Evolutionary conservation across 1,139 yeast genomes (phyloP), one percentile per base, ranked within the genome.

Genomic region (Protomyces pachydermus): DNA sequence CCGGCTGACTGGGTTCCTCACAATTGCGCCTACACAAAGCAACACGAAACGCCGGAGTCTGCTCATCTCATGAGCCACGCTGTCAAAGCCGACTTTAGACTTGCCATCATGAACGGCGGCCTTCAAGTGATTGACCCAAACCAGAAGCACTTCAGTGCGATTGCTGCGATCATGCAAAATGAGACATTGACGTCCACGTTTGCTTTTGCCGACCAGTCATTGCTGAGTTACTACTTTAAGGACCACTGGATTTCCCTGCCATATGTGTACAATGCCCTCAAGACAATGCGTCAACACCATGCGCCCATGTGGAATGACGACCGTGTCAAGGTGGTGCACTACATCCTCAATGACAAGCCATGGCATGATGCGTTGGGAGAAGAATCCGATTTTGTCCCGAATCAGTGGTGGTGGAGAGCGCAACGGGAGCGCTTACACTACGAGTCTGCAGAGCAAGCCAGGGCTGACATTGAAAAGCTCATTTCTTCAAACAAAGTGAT

Each of bases 181-280:
- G 76, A 78, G 1, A 68, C 69, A 4, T 69, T 72, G 66, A 78
- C 81, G 5, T 69, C 72, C 10, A 72, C 69, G 65, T 82, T 82
- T 70, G 80, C 76, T 51, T 82, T 82, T 72, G 84, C 85, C 2
- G 86, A 82, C 72, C 86, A 82, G 72, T 80, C 82, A n/a, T 71
- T 82, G 54, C 71, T 82, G 16, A 77, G 82, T 3, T 85, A 82
- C 68, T 80, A 82, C 34, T 82, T 82, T 68, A 71, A 74, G 56
- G 77, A 74, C 50, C 68, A 74, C 18, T 82, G 86, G 86, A 70
- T 80, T 3, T 78, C 82, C 4, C 70, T 82, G 53, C 78, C 83
- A 3, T 81, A 79, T 72, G 78, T 75, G 67, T 82, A 82, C 72
- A 82, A 83, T 68, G 82, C 83, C 32, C 75, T 83, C 60, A 83